Base-by-base conservation (phyloP, 306 rosid genomes). In the Medicago ruthenica region DNA sequence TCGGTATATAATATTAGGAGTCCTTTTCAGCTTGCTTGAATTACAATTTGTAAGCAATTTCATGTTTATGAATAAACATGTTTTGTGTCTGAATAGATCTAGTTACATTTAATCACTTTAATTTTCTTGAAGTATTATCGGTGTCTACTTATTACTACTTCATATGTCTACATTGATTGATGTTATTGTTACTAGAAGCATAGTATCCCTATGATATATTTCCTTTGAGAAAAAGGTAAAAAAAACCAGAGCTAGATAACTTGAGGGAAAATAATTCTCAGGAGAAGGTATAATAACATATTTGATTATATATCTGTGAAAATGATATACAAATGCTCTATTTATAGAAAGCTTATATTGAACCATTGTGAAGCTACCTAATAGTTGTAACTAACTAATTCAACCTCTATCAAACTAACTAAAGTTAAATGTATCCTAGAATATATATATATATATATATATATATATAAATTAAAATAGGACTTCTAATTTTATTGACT, bases 1-100 rank as follows among this genome's bases (percentile, higher is more conserved):
- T 37, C 37, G 37, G 37, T 34, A 36, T 6, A 24, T n/a, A 45
- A 41, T 50, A 31, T 42, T 65, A 78, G 53, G 80, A 77, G 55
- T 81, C 77, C 4, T 60, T 77, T 80, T 80, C 83, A 13, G 17
- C 50, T 59, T 51, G 54, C 72, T 40, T 75, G 4, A 57, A 39
- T 16, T 37, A 64, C 48, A 82, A 44, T 74, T 72, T 61, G 10
- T 41, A 69, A 64, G 60, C 79, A 55, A 57, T 45, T 45, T 45
- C 51, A 12, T 45, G n/a, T 45, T 45, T 15, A 45, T 45, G 6
- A 45, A 45, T 4, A 6, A 15, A 13, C 51, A 44, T 12, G 6
- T 42, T 42, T 9, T 42, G 44, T 39, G 42, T 40, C 9, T 8
- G 7, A 34, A 6, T 8, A 7, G 11, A 40, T 40, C 0, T 40